Evolutionary conservation across 805 yeast genomes (phyloP), one percentile per base, ranked within the genome.

Genomic region (Candida sakaeoensis): DNA sequence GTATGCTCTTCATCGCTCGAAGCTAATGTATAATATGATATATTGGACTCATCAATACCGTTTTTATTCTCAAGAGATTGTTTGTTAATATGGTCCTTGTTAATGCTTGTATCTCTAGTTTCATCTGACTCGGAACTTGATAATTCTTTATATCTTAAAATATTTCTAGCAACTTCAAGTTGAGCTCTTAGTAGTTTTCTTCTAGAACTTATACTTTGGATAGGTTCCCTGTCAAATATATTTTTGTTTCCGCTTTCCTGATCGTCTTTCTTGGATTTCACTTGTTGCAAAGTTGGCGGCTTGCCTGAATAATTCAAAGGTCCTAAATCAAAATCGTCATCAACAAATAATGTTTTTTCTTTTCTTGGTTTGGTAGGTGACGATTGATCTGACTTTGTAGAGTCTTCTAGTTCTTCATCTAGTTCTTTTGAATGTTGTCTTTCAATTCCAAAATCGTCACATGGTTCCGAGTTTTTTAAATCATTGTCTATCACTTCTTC

Each of bases 41-140:
- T 17, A 17, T 30, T 5, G 8, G 6, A 22, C 10, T 4, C 17
- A 10, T 30, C 33, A 4, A 16, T 22, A 8, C 16, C 16, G 7
- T 15, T 22, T 15, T 10, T 10, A 21, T 21, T 9, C 9, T 7
- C 24, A 21, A 21, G 9, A 9, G 9, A 9, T 21, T 9, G 6
- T 9, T 9, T 21, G 6, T 21, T 9, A 21, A 7, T 21, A 21
- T 6, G 9, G 22, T n/a, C 15, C 26, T 13, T n/a, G n/a, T n/a
- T n/a, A n/a, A n/a, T n/a, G n/a, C n/a, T n/a, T n/a, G n/a, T n/a
- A 8, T 34, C 16, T n/a, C 17, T n/a, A 18, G 9, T 4, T 5
- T 9, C 15, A n/a, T 36, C 27, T 17, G 37, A 40, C 18, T 35
- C 43, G 6, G 28, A 31, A 18, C 29, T 21, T 8, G 44, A 41